Percentiles rank a stretch among this genome's conserved stretches.
Evolutionary conservation across 2,329 filamentous ascomycete species (phyloP).

Genomic region (Cladosporium sp.): DNA sequence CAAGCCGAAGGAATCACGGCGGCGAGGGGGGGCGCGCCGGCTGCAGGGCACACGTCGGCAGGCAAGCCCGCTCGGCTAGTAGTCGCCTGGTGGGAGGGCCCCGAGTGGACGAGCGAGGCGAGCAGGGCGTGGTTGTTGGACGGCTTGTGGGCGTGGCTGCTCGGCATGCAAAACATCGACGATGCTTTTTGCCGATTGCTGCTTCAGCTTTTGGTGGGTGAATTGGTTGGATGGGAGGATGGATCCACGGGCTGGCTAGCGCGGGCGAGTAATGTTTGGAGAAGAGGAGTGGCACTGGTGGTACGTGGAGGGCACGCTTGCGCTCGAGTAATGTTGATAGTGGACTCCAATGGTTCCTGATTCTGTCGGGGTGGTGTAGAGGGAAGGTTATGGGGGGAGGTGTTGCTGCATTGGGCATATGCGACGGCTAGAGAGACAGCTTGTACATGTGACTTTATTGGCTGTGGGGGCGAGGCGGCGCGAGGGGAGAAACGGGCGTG

Average conservation of each 20-base stretch:
- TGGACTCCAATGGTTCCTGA: neutral
- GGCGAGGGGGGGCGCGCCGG: constrained; percentile 2
- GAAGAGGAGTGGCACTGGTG: neutral
- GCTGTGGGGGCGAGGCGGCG: too few species aligned
- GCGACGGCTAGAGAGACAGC: too few species aligned
- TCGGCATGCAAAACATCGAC: constrained; percentile 12
- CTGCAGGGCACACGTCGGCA: neutral
- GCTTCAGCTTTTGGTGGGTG: neutral
- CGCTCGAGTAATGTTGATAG: constrained; percentile 3
- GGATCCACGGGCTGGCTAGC: neutral
- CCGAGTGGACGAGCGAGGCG: neutral
- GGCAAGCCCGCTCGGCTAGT: constrained; percentile 2
- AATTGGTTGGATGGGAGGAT: neutral
- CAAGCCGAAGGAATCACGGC: constrained; percentile 1
- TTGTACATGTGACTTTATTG: too few species aligned
- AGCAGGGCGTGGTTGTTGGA: neutral
- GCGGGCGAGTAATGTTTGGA: neutral
- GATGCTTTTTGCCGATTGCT: too few species aligned
- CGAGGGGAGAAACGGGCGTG: too few species aligned
- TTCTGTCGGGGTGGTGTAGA: too few species aligned
- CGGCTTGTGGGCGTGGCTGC: constrained; percentile 1
- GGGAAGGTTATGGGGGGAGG: too few species aligned
- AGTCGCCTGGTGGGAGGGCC: neutral
- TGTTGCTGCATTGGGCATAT: too few species aligned
- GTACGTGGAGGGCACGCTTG: neutral